Percentiles rank a stretch among this genome's conserved stretches.
Evolutionary conservation across 106 monocot genomes (phyloP).

Genomic region (Dioscorea alata): DNA sequence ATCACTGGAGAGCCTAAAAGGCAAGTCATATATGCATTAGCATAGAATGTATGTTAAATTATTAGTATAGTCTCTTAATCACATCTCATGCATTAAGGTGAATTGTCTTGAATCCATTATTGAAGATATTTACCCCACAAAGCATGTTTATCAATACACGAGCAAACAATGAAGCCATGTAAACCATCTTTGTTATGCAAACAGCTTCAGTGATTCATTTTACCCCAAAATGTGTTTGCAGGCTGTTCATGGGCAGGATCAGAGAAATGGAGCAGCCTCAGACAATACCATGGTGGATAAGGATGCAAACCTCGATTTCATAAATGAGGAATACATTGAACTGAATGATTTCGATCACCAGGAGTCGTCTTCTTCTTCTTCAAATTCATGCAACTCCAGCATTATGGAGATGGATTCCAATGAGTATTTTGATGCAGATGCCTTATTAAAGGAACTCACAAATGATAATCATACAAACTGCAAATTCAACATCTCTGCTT

Average conservation of each 20-base stretch:
- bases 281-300: conserved; percentile 11
- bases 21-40: not conserved
- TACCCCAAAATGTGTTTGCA: not conserved
- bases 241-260: not conserved
- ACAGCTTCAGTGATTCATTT: not conserved
- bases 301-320: conserved; percentile 13
- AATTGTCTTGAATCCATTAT: not conserved
- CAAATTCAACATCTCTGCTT: conserved; percentile 7
- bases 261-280: no score
- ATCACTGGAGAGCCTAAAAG: no score
- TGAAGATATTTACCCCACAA: not conserved
- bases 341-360: conserved; percentile 36
- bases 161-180: not conserved
- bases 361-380: conserved; percentile 21
- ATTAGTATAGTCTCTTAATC: not conserved
- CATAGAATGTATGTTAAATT: not conserved
- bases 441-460: conserved; percentile 32
- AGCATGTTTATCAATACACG: not conserved
- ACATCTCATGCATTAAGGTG: not conserved
- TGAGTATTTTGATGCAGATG: conserved; percentile 52
- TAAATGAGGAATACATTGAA: conserved; percentile 48
- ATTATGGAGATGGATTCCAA: conserved; percentile 26
- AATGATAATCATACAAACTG: conserved; percentile 9
- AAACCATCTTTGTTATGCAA: not conserved
- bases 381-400: conserved; percentile 51